Conservation (phyloP, 306 rosid genomes). For the Fragaria ananassa region DNA sequence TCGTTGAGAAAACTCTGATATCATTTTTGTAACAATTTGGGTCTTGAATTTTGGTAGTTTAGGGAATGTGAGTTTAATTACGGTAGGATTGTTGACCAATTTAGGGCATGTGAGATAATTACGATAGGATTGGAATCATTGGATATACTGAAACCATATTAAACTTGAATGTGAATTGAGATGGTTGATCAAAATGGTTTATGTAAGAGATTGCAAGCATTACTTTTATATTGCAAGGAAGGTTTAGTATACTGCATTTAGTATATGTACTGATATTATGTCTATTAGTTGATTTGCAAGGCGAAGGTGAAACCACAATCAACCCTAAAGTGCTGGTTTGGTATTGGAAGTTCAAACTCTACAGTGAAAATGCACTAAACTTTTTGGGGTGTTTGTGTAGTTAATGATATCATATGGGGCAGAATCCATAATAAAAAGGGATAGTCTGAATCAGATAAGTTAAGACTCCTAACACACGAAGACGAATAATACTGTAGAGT, state of each 20-base stretch:
- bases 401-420: background rate
- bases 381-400: background rate
- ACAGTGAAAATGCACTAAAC: background rate
- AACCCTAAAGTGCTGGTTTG: background rate
- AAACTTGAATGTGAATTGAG: background rate
- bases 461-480: background rate
- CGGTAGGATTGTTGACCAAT: background rate
- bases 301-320: background rate
- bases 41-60: background rate
- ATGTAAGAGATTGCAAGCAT: background rate
- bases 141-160: background rate
- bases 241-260: background rate
- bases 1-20: background rate
- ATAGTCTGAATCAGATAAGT: background rate
- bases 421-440: background rate
- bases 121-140: background rate
- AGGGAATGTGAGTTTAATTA: background rate
- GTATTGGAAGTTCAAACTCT: background rate
- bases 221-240: background rate
- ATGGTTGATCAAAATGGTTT: background rate
- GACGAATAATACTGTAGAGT: background rate
- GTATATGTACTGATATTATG: background rate
- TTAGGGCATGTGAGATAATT: background rate
- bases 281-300: background rate
- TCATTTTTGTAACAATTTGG: background rate